phyloP scores from a whole-genome alignment of 176 grass and related monocot genomes.

The Aegilops sharonensis region DNA sequence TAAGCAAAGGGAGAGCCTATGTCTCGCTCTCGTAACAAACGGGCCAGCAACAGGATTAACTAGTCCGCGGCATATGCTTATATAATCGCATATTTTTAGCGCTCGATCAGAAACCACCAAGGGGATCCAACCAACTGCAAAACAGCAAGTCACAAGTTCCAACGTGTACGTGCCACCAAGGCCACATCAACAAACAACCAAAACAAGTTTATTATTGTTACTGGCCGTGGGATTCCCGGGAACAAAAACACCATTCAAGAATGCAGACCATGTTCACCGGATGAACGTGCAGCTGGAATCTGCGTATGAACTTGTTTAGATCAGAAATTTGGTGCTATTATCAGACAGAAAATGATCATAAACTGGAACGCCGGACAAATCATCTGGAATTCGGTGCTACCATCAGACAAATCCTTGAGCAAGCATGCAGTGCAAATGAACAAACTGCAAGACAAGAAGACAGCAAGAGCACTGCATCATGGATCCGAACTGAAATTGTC shows the following conservation, averaged over 20 bases:
- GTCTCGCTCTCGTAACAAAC: slow-evolving; percentile 9
- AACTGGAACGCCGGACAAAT: neutral
- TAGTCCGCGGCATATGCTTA: neutral
- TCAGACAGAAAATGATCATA: neutral
- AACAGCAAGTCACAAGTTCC: slow-evolving; percentile 44
- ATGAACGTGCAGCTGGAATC: neutral
- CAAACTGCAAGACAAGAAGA: neutral
- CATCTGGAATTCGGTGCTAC: neutral
- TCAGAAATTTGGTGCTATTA: neutral
- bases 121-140: slow-evolving; percentile 38
- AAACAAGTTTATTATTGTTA: slow-evolving; percentile 6
- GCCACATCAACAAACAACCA: slow-evolving; percentile 37
- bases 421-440: neutral
- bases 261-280: neutral
- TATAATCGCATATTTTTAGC: slow-evolving; percentile 7
- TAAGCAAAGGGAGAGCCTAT: neutral
- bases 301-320: neutral
- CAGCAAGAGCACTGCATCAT: neutral
- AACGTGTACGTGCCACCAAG: slow-evolving; percentile 2
- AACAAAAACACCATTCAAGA: neutral
- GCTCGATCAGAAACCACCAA: slow-evolving; percentile 38
- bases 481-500: slow-evolving; percentile 34
- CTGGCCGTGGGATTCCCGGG: neutral
- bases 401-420: neutral
- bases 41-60: neutral